Evolutionary conservation across 352 stramenopile genomes (phyloP).

Genomic region (Pythium phragmitis): DNA sequence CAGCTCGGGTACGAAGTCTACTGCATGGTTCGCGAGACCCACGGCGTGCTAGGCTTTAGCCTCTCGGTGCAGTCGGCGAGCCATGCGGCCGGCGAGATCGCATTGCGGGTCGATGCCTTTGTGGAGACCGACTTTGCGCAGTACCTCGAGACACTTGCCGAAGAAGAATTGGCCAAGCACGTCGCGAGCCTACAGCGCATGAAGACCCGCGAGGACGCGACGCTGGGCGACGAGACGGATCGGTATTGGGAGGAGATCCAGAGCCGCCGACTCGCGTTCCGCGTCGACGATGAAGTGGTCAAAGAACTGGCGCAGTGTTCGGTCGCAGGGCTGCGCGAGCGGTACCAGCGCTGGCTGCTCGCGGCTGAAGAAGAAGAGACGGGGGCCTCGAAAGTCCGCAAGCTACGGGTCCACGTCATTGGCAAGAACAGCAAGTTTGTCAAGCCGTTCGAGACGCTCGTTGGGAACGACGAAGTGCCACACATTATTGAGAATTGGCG

Average conservation of each 20-base stretch:
- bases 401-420: constrained; percentile 76
- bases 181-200: constrained; percentile 45
- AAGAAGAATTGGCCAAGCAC: constrained; percentile 38
- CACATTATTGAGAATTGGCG: constrained; percentile 58
- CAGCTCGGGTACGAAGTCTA: constrained; percentile 84
- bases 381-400: constrained; percentile 26
- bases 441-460: constrained; percentile 54
- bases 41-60: constrained; percentile 72
- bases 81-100: constrained; percentile 54
- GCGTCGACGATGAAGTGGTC: constrained; percentile 48
- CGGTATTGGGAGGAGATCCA: constrained; percentile 81
- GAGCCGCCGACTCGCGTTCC: constrained; percentile 55
- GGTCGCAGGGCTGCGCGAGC: constrained; percentile 34
- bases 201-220: constrained; percentile 49
- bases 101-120: constrained; percentile 60
- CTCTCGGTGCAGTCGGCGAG: constrained; percentile 72
- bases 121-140: constrained; percentile 44
- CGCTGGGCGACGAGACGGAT: constrained; percentile 51
- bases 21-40: constrained; percentile 72
- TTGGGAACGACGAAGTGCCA: constrained; percentile 45
- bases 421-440: constrained; percentile 58
- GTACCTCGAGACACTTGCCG: constrained; percentile 33
- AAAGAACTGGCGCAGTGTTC: constrained; percentile 43
- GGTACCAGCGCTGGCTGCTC: constrained; percentile 63
- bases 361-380: not conserved